phyloP scores from a whole-genome alignment of 2,329 filamentous ascomycete genomes.

The Cercospora sp. region DNA sequence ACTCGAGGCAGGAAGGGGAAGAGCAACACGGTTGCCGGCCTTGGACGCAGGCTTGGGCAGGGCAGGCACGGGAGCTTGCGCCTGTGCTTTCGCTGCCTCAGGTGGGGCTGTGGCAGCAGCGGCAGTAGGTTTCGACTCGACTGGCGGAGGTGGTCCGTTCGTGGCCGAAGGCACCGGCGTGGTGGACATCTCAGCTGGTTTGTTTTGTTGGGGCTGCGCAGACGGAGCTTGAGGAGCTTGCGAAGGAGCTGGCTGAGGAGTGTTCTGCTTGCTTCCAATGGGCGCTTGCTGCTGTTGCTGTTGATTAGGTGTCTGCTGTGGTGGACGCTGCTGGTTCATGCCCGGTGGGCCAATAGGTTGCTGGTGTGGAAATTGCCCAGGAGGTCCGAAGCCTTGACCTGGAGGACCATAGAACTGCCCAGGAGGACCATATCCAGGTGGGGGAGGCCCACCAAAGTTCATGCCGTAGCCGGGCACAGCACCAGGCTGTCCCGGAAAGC shows the following conservation, averaged over 20 bases:
- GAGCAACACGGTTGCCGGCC: slow-evolving; percentile 54
- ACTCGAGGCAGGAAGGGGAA: slow-evolving; percentile 59
- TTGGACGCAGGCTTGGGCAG: slow-evolving; percentile 41
- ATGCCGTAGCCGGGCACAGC: slow-evolving; percentile 59
- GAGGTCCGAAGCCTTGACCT: slow-evolving; percentile 21
- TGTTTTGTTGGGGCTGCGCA: slow-evolving; percentile 29
- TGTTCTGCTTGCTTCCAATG: slow-evolving; percentile 41
- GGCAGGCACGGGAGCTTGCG: slow-evolving; percentile 36
- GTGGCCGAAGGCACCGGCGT: slow-evolving; percentile 48
- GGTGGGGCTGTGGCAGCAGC: slow-evolving; percentile 58
- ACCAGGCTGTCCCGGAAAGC: slow-evolving; percentile 46
- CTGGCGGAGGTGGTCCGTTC: slow-evolving; percentile 56
- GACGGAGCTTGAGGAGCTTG: slow-evolving; percentile 21
- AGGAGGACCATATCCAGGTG: slow-evolving; percentile 32
- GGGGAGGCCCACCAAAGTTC: slow-evolving; percentile 64
- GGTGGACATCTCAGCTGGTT: slow-evolving; percentile 40
- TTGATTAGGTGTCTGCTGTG: slow-evolving; percentile 27
- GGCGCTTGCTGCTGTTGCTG: slow-evolving; percentile 40
- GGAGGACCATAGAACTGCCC: slow-evolving; percentile 20
- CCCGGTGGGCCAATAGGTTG: slow-evolving; percentile 55
- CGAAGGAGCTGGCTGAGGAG: slow-evolving; percentile 32
- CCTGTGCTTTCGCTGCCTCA: slow-evolving; percentile 39
- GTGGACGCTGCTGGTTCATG: slow-evolving; percentile 47
- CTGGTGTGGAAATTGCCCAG: slow-evolving; percentile 50
- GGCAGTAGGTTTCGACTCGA: slow-evolving; percentile 67